Percentiles rank a stretch among this genome's conserved stretches.
Evolutionary conservation across 2,329 filamentous ascomycete genomes (phyloP).

Genomic region (Calonectria honghensis): DNA sequence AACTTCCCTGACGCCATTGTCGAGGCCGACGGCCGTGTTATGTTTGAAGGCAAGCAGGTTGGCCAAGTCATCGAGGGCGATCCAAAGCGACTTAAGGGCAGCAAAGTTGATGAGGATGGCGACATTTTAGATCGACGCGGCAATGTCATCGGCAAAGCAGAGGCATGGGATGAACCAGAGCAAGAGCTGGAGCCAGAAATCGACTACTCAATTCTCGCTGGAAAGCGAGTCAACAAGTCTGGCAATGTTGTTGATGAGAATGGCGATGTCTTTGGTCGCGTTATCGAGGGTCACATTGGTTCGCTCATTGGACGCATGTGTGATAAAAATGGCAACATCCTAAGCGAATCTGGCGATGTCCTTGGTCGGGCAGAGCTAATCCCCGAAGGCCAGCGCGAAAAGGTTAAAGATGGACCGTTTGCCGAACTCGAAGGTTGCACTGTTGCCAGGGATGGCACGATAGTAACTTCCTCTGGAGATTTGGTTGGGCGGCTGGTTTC

Average conservation of each 20-base stretch:
- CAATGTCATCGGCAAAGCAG: constrained; percentile 74
- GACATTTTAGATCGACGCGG: constrained; percentile 87
- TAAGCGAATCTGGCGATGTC: constrained; percentile 79
- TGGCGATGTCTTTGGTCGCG: constrained; percentile 78
- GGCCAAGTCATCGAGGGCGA: constrained; percentile 84
- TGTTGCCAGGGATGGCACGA: constrained; percentile 80
- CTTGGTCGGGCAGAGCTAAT: constrained; percentile 76
- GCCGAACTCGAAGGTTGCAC: constrained; percentile 78
- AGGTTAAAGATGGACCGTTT: constrained; percentile 80
- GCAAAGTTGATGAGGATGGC: constrained; percentile 86
- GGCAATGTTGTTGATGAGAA: constrained; percentile 76
- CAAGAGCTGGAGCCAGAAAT: constrained; percentile 70
- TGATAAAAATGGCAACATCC: constrained; percentile 82
- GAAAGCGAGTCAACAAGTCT: constrained; percentile 74
- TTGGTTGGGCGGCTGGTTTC: constrained; percentile 82
- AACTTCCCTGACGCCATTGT: constrained; percentile 74
- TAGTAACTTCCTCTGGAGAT: constrained; percentile 78
- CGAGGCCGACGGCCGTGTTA: constrained; percentile 71
- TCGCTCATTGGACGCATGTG: constrained; percentile 77
- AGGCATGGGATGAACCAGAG: constrained; percentile 69
- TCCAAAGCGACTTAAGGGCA: constrained; percentile 81
- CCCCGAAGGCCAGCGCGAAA: constrained; percentile 77
- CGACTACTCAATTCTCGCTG: constrained; percentile 70
- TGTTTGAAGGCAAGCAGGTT: constrained; percentile 75
- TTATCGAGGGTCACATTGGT: constrained; percentile 79